Base-by-base conservation (phyloP, 2,329 filamentous ascomycete genomes). In the Fusarium penzigii region DNA sequence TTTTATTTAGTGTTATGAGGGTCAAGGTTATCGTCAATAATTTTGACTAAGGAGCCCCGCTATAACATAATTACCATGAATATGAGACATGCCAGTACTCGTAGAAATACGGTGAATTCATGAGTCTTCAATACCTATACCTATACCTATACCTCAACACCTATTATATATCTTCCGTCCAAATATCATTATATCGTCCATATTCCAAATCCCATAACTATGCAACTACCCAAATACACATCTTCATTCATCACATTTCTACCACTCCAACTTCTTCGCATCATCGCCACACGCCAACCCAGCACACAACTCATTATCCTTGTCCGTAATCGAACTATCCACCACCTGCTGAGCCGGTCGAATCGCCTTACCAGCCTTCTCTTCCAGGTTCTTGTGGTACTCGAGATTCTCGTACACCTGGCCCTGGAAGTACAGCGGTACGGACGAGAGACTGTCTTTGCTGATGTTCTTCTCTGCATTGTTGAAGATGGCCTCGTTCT, bases 311-410 rank as follows among this genome's bases (percentile, higher is more conserved):
- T 59, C 57, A 6, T 59, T 48, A n/a, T 60, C 51, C 2, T 53
- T 58, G 41, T 49, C 48, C 17, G 45, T 55, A 36, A 55, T 52
- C 17, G 51, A 42, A 14, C 58, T 55, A 7, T 54, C 50, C 0
- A 58, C 29, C 5, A 59, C 43, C 46, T 59, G 57, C 42, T 59
- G 57, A 5, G 57, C 57, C 0, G 57, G 57, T n/a, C 57, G 46
- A 3, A 59, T 55, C n/a, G 58, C 50, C 2, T 52, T 58, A 5
- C 51, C 48, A 1, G 57, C 48, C 0, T 49, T 16, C 5, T 53
- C 57, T 8, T 59, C 57, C 6, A 61, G 54, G 36, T 46, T 49
- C n/a, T 54, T 51, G 16, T 59, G 57, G 12, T 58, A 46, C 14
- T 60, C 57, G 2, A 59, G 36, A 20, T 55, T 51, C 52, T 59